Conservation (phyloP, 2,329 filamentous ascomycete species). For the Onygena corvina region DNA sequence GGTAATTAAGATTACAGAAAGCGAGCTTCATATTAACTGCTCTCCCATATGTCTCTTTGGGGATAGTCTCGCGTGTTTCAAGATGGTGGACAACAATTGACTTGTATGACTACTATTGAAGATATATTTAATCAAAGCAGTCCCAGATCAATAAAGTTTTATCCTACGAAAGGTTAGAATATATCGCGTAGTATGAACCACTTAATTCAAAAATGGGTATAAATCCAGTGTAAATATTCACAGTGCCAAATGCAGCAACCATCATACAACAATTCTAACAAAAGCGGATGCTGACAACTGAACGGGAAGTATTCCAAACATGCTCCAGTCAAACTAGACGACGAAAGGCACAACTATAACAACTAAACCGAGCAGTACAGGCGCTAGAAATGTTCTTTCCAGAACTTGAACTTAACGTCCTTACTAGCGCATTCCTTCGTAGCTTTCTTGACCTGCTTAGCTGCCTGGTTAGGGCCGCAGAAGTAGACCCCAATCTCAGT, state of each 20-base stretch:
- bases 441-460: conserved; percentile 73
- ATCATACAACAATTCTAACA: background rate
- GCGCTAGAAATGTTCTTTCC: conserved; percentile 72
- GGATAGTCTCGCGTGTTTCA: too few species aligned
- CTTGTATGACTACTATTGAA: too few species aligned
- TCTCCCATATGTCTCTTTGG: too few species aligned
- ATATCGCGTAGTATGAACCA: background rate
- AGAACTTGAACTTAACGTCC: conserved; percentile 90
- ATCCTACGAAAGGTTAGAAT: background rate
- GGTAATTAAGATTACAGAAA: too few species aligned
- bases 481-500: conserved; percentile 96
- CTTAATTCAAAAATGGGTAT: background rate
- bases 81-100: too few species aligned
- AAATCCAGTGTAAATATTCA: background rate
- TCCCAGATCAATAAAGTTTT: too few species aligned
- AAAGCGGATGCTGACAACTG: background rate
- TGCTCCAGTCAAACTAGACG: background rate
- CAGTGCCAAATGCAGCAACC: background rate
- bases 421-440: conserved; percentile 59
- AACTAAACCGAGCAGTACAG: background rate
- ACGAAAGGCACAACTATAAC: background rate
- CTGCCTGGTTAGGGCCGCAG: conserved; percentile 73
- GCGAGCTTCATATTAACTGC: too few species aligned
- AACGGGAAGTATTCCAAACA: background rate
- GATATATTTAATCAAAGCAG: too few species aligned